These are phyloP conservation scores for Oryza meyeriana DNA, from an alignment of 176 grass and related monocot genomes.

Conservation along the genomic window DNA sequence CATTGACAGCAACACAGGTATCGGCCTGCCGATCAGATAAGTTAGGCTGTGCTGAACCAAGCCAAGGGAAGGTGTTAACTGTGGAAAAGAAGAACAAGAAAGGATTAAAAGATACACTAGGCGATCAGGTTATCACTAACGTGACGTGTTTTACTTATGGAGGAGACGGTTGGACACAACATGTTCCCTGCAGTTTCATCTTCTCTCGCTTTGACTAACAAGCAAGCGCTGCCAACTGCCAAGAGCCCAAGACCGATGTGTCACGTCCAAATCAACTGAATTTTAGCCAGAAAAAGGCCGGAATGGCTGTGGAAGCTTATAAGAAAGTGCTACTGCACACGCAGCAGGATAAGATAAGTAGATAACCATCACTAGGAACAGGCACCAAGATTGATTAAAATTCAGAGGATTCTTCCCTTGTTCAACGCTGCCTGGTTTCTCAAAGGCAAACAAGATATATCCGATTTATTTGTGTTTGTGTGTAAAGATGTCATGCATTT, in stretches of 20 bases:
- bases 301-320: constrained; percentile 4
- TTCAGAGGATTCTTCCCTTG: background rate
- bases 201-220: background rate
- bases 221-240: background rate
- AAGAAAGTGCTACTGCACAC: background rate
- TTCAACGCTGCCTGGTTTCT: background rate
- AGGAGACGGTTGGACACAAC: background rate
- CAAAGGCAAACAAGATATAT: background rate
- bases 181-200: background rate
- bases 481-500: background rate
- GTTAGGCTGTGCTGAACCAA: background rate
- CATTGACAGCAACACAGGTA: background rate
- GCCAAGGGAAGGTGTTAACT: background rate
- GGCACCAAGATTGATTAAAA: background rate
- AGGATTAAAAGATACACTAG: background rate
- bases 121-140: background rate
- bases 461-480: background rate
- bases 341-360: background rate
- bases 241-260: background rate
- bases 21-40: background rate
- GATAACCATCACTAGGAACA: background rate
- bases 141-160: background rate
- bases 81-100: background rate
- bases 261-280: background rate
- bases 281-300: background rate